A percentile compares a stretch with the other conserved stretches of the same genome.
phyloP scores from a whole-genome alignment of 495 filamentous ascomycete species.

The Aspergillus sclerotiicarbonarius region DNA sequence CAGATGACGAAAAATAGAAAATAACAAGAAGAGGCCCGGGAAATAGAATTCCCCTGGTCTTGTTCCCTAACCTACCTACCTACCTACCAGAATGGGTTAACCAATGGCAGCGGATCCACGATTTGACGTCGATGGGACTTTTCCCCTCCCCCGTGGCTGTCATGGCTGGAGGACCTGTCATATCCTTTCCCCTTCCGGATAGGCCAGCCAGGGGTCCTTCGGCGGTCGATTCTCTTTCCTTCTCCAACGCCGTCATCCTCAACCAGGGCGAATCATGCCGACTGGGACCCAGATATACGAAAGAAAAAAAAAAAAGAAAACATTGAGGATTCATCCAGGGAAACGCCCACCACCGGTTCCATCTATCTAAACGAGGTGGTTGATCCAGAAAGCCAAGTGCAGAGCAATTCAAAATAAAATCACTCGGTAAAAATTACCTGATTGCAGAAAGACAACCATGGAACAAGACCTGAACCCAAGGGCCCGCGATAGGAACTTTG shows the following conservation, averaged over 20 bases:
- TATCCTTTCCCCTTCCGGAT: constrained; percentile 5
- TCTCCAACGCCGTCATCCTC: not conserved
- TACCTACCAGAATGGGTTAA: not conserved
- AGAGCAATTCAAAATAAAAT: not conserved
- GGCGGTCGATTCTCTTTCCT: not conserved
- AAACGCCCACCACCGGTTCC: not conserved
- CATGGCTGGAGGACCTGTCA: constrained; percentile 9
- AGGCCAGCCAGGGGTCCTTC: not conserved
- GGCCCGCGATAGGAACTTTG: not conserved
- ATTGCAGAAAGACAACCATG: not conserved
- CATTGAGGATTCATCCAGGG: not conserved
- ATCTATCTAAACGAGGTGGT: not conserved
- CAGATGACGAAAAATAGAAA: not conserved
- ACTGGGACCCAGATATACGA: no score
- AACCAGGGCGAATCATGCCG: not conserved
- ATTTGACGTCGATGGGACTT: not conserved
- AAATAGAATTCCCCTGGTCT: not conserved
- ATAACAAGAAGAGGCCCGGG: not conserved
- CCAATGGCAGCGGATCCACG: not conserved
- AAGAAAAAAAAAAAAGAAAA: no score
- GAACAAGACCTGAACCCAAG: not conserved
- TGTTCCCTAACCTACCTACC: not conserved
- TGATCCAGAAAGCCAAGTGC: no score
- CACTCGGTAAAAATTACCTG: constrained; percentile 4
- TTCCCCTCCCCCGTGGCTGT: constrained; percentile 7